These are phyloP conservation scores for Kuraishia floccosa DNA, from an alignment of 805 yeast genomes.

Conservation along the genomic window DNA sequence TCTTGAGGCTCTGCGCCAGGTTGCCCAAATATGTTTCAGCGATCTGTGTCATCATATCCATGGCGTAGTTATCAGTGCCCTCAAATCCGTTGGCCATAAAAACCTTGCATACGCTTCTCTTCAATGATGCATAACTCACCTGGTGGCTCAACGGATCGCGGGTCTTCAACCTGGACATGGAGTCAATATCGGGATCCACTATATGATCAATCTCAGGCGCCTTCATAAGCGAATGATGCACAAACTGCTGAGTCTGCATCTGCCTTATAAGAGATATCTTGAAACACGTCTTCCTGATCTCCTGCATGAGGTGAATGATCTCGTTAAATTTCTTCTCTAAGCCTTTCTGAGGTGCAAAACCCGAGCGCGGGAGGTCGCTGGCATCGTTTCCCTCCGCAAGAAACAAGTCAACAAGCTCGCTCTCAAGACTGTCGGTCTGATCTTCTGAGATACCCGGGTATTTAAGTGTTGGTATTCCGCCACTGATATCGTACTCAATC, in stretches of 20 bases:
- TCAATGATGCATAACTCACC: conserved; percentile 54
- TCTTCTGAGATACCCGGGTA: conserved; percentile 43
- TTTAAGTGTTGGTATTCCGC: conserved; percentile 62
- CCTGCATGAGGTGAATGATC: conserved; percentile 75
- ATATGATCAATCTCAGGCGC: conserved; percentile 57
- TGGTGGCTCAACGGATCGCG: conserved; percentile 52
- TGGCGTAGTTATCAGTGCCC: conserved; percentile 64
- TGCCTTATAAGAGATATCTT: conserved; percentile 81
- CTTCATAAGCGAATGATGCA: conserved; percentile 63
- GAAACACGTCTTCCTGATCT: conserved; percentile 77
- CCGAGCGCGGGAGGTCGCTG: conserved; percentile 25
- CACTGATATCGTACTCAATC: conserved; percentile 75
- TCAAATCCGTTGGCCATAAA: conserved; percentile 93
- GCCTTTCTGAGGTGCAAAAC: conserved; percentile 31
- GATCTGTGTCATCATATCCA: conserved; percentile 68
- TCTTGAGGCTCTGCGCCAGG: conserved; percentile 56
- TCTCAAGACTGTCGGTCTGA: conserved; percentile 31
- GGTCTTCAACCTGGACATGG: conserved; percentile 61
- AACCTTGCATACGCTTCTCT: conserved; percentile 61
- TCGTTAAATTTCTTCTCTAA: conserved; percentile 46
- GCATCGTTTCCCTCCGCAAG: conserved; percentile 14
- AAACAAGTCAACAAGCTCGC: conserved; percentile 26
- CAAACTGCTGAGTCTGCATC: conserved; percentile 74
- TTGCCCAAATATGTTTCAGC: conserved; percentile 75
- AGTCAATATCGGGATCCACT: conserved; percentile 63